Evolutionary conservation across 495 filamentous ascomycete genomes (phyloP), one percentile per base, ranked within the genome.

Genomic region (Copromyces sp.): DNA sequence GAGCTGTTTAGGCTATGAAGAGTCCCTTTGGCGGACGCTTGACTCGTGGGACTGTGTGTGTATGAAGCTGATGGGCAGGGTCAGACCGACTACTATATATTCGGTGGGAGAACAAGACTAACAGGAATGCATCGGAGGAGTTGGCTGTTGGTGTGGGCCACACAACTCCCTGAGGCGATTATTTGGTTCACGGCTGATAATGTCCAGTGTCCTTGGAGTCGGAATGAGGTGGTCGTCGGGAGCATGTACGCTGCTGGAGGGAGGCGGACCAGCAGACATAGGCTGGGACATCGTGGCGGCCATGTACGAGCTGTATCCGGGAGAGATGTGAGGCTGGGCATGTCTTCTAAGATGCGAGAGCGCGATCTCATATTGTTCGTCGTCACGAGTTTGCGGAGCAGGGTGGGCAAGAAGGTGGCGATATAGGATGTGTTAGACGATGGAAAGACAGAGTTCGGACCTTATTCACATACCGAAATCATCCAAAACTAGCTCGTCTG

Each of bases 401-500:
- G 32, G 9, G 39, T 73, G 71, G 11, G 69, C 73, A 39, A 80
- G 74, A 35, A 78, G 5, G 39, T 68, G 70, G 20, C 77, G 74
- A 29, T 79, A 77, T 80, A 32, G 9, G 14, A 1, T 1, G 7
- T 35, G 68, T 75, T n/a, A 72, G 68, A 39, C 4, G 2, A 32
- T 0, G n/a, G 38, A 5, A 24, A n/a, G 24, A 1, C 41, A 32
- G 2, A 8, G 39, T 8, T 9, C 9, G 69, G 39, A 70, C 29
- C 59, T 29, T 37, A 29, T 69, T 9, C 4, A 61, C 79, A 73
- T 72, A 82, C 81, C 80, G 59, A 82, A 82, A 59, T 82, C 77
- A 44, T 83, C 81, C 35, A 37, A 5, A 37, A 37, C 35, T 9
- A 81, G 70, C 0, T 72, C 77, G 37, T 71, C 59, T 20, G 75